Conservation (phyloP, 2,329 filamentous ascomycete species). For the Alternaria panax region DNA sequence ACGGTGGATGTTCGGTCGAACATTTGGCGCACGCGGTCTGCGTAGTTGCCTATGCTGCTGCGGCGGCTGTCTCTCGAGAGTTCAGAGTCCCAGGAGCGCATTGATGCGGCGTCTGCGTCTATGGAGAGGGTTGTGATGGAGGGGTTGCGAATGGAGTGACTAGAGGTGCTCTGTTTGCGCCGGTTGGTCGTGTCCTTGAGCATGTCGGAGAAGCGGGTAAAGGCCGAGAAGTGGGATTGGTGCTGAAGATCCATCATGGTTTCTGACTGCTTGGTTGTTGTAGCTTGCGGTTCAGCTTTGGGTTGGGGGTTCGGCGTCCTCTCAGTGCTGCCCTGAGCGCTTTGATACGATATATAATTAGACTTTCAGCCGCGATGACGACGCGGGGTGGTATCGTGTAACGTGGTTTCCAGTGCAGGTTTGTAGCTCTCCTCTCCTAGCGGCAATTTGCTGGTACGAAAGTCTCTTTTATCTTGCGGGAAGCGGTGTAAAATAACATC, state of each 20-base stretch:
- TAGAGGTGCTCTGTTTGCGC: conserved; percentile 12
- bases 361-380: conserved; percentile 7
- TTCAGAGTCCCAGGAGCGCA: conserved; percentile 6
- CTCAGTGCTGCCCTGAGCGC: background rate
- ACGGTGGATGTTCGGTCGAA: conserved; percentile 8
- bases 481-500: conserved; percentile 7
- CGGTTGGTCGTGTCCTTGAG: conserved; percentile 25
- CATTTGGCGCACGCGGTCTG: conserved; percentile 23
- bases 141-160: conserved; percentile 7
- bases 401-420: background rate
- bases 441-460: background rate
- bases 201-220: conserved; percentile 22
- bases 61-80: conserved; percentile 11
- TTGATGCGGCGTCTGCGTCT: conserved; percentile 1
- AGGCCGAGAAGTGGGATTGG: conserved; percentile 21
- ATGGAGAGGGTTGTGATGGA: conserved; percentile 6
- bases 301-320: background rate
- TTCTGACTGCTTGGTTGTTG: background rate
- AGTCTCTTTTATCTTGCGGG: background rate
- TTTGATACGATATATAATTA: conserved; percentile 6
- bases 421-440: background rate
- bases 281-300: background rate
- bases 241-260: conserved; percentile 19
- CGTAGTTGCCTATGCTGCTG: conserved; percentile 26
- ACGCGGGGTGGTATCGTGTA: conserved; percentile 8